Evolutionary conservation across 2,329 filamentous ascomycete genomes (phyloP), one percentile per base, ranked within the genome.

Genomic region (Zymoseptoria ardabiliae): DNA sequence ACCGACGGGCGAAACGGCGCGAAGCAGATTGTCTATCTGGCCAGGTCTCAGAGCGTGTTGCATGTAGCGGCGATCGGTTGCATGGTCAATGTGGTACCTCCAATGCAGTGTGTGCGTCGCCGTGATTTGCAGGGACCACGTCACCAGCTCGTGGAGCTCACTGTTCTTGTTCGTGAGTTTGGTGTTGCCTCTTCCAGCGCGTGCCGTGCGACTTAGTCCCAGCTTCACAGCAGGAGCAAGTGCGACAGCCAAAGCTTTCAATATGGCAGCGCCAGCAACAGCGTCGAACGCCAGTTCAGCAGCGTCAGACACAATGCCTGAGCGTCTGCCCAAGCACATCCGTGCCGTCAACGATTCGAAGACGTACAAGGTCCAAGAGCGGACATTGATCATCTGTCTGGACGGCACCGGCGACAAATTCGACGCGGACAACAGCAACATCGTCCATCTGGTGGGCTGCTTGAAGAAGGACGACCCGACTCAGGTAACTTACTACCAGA

Each of bases 331-430:
- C 51, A 53, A 53, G 22, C 51, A 70, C 21, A 68, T 74, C 35
- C 67, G 66, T 13, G 72, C 72, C 19, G 62, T 70, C 22, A 65
- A 65, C 49, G 63, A 73, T 60, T 60, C 61, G 25, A 52, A 59
- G 9, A 45, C 61, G 10, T 59, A 62, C 22, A 58, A 67, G 10
- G 45, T 57, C 8, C 57, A 65, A 51, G 69, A 68, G 5, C 67
- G 71, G 1, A 74, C 71, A 22, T 66, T 78, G 48, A 69, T 78
- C 50, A 70, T 78, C 45, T 76, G 72, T 61, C 71, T 78, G 0
- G 77, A 79, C 66, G 77, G 77, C 17, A 79, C 77, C 2, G 76
- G 76, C 25, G 76, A 78, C 58, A 71, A 75, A 60, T 78, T 78
- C 65, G 73, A 76, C 57, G 60, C 61, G 45, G 77, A 78, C 61